Base-by-base conservation (phyloP, 2,329 filamentous ascomycete genomes). In the Penicillium thymicola region DNA sequence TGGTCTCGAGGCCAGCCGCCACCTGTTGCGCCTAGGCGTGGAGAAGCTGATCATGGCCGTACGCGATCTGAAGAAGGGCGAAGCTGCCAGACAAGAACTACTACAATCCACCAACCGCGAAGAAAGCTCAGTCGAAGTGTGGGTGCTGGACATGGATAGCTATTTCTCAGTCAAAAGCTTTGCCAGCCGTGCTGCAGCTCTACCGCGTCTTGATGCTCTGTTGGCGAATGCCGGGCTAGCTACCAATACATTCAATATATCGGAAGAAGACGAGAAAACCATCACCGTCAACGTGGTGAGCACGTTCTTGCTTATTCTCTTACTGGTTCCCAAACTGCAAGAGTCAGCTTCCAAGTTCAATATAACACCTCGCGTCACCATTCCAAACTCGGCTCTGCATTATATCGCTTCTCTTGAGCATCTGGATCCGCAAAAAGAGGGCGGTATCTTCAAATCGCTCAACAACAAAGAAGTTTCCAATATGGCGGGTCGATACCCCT, bases 321-420 rank as follows among this genome's bases (percentile, higher is more conserved):
- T 82, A 2, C 36, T 83, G 4, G 43, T 83, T 32, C 81, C 81
- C 1, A 82, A 79, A 65, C 69, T 84, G 14, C 28, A 21, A n/a
- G 45, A n/a, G 5, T 48, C 45, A 5, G 45, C 45, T 34, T 47
- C 25, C 41, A 58, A 48, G 11, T 65, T 58, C 46, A 45, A 45
- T 7, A 65, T 57, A 30, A 32, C 51, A 2, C 62, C 63, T 21
- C 59, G 62, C 5, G 48, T 65, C 27, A 55, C 59, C 11, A 58
- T 64, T 16, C 55, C 57, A 18, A 64, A 61, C 18, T 65, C 61
- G 2, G 63, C 50, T n/a, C 21, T 65, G 44, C 63, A 64, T 25
- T 59, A 64, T 30, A 50, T 57, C 18, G 63, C 62, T 13, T 30
- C 57, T 21, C 44, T 57, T 21, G 58, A 54, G 21, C 59, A 61